Evolutionary conservation across 371 early-diverging fungal genomes (phyloP).

Genomic region (Rhizopus sp.): DNA sequence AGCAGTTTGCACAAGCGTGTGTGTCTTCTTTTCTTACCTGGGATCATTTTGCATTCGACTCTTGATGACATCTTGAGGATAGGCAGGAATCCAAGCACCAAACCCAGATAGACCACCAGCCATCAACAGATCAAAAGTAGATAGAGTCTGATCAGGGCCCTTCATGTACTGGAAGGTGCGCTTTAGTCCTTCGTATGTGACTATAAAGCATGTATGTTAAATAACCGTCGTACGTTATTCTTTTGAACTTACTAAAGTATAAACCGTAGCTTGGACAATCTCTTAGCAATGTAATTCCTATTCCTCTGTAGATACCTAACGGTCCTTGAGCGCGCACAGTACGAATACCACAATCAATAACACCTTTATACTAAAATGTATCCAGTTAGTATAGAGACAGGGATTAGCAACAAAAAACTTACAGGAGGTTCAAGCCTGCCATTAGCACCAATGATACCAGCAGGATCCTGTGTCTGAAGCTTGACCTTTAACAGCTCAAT

Average conservation of each 20-base stretch:
- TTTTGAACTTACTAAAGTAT: constrained; percentile 69
- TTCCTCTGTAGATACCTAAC: constrained; percentile 79
- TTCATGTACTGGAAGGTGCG: constrained; percentile 51
- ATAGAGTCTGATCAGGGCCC: constrained; percentile 42
- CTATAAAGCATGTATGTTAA: constrained; percentile 22
- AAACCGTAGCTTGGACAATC: constrained; percentile 85
- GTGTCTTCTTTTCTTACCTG: constrained; percentile 21
- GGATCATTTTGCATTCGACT: constrained; percentile 73
- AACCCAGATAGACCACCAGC: constrained; percentile 87
- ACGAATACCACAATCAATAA: constrained; percentile 75
- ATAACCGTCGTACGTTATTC: background rate
- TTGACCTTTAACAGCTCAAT: constrained; percentile 86
- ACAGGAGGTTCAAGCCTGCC: constrained; percentile 50
- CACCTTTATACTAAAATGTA: constrained; percentile 63
- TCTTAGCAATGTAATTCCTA: constrained; percentile 78
- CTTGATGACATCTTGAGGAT: constrained; percentile 91
- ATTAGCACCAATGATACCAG: constrained; percentile 35
- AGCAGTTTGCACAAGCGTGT: background rate
- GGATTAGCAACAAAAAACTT: constrained; percentile 23
- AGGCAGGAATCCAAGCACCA: constrained; percentile 85
- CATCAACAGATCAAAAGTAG: constrained; percentile 67
- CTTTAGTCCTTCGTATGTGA: constrained; percentile 71
- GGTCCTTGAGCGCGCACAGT: constrained; percentile 71
- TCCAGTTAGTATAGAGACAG: background rate
- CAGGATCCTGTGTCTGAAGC: constrained; percentile 75